These are phyloP conservation scores for Allomyces javanicus DNA, from an alignment of 192 early-diverging fungal species.

Conservation along the genomic window DNA sequence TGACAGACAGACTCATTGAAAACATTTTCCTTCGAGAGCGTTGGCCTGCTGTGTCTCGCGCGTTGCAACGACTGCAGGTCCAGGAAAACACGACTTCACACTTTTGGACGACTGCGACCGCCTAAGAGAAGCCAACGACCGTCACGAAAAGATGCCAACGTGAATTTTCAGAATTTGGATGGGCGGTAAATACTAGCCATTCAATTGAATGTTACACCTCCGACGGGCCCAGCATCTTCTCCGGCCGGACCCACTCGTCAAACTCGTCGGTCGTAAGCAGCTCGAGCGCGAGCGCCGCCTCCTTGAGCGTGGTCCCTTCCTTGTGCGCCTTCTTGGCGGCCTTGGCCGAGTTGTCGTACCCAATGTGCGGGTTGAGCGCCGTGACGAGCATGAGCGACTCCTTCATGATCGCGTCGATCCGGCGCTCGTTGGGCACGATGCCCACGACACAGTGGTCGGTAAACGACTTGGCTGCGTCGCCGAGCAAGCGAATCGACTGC, in stretches of 20 bases:
- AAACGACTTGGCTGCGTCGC: slow-evolving; percentile 75
- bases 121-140: slow-evolving; percentile 6
- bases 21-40: no score
- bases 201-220: not conserved
- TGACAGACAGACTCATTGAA: no score
- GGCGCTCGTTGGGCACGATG: slow-evolving; percentile 81
- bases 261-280: slow-evolving; percentile 79
- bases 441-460: slow-evolving; percentile 88
- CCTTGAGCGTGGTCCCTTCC: slow-evolving; percentile 65
- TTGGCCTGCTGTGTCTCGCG: no score
- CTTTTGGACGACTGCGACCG: no score
- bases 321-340: slow-evolving; percentile 96
- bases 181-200: not conserved
- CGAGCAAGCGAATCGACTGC: slow-evolving; percentile 74
- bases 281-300: slow-evolving; percentile 71
- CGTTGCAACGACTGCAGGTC: no score
- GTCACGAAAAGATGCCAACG: slow-evolving; percentile 1
- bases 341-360: slow-evolving; percentile 78
- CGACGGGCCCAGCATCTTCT: slow-evolving; percentile 55
- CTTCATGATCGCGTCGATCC: slow-evolving; percentile 69
- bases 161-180: not conserved
- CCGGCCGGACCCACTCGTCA: slow-evolving; percentile 86
- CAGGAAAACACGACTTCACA: no score
- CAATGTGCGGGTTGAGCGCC: slow-evolving; percentile 94
- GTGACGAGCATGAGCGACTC: slow-evolving; percentile 97